A percentile compares a stretch with the other conserved stretches of the same genome.
Evolutionary conservation across 306 rosid species (phyloP).

Genomic region (Pterocarpus macrocarpus): DNA sequence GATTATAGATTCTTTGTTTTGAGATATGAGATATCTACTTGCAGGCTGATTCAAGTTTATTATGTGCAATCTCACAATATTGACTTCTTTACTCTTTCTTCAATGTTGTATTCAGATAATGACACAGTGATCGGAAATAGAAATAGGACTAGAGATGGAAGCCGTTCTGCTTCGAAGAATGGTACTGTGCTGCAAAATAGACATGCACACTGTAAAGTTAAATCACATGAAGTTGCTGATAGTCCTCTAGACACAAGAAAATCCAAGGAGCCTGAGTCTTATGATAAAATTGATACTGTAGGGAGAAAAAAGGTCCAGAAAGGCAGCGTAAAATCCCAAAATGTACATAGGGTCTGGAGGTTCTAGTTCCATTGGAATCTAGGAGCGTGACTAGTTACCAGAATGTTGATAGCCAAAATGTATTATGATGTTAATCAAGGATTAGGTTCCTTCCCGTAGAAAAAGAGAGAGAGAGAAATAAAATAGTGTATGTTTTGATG

Average conservation of each 20-base stretch:
- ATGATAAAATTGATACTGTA: conserved; percentile 41
- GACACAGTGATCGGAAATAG: conserved; percentile 67
- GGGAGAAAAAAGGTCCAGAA: conserved; percentile 51
- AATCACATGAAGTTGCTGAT: conserved; percentile 52
- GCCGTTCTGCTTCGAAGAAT: conserved; percentile 62
- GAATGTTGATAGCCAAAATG: conserved; percentile 27
- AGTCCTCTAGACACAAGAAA: conserved; percentile 49
- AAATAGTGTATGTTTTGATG: conserved; percentile 35
- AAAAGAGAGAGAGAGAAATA: conserved; percentile 28
- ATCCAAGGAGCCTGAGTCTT: conserved; percentile 50
- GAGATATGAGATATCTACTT: conserved; percentile 7
- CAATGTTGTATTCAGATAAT: conserved; percentile 67
- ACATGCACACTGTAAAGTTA: conserved; percentile 58
- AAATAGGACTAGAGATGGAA: conserved; percentile 59
- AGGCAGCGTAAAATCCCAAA: conserved; percentile 55
- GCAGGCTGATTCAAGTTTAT: neutral
- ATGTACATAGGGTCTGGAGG: conserved; percentile 50
- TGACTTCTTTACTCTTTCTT: neutral
- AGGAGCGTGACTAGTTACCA: conserved; percentile 36
- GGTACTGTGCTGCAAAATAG: conserved; percentile 55
- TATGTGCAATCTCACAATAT: neutral
- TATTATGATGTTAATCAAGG: conserved; percentile 27
- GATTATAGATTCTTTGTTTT: conserved; percentile 30
- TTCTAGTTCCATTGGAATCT: conserved; percentile 46
- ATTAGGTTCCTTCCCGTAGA: neutral